phyloP scores from a whole-genome alignment of 306 rosid species.

The Corylus avellana region DNA sequence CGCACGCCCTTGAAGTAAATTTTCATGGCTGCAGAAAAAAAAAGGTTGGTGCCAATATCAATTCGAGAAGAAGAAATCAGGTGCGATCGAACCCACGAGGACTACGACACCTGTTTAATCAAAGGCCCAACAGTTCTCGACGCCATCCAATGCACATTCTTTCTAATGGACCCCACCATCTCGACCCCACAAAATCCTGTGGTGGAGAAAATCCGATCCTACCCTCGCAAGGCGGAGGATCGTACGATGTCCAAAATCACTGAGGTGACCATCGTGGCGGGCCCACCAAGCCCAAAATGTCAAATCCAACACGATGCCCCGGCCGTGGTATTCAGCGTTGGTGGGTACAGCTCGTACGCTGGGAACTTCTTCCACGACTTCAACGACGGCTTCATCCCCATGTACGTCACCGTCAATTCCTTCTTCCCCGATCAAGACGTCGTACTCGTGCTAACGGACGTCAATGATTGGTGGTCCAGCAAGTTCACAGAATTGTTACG shows the following conservation, averaged over 20 bases:
- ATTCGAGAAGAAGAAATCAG: conserved; percentile 1
- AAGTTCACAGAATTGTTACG: conserved; percentile 32
- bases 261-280: conserved; percentile 37
- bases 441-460: conserved; percentile 40
- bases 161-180: conserved; percentile 7
- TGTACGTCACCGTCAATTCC: conserved; percentile 38
- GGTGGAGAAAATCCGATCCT: conserved; percentile 40
- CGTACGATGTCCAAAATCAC: conserved; percentile 26
- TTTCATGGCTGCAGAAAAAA: no score
- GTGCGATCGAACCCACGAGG: conserved; percentile 39
- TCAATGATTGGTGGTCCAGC: conserved; percentile 49
- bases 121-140: conserved; percentile 37
- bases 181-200: conserved; percentile 10
- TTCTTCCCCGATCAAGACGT: conserved; percentile 8
- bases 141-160: conserved; percentile 44
- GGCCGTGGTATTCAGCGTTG: conserved; percentile 43
- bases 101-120: conserved; percentile 44
- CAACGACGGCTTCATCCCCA: conserved; percentile 48
- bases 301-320: conserved; percentile 32
- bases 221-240: conserved; percentile 39
- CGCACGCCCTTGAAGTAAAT: no score
- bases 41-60: no score
- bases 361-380: conserved; percentile 58
- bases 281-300: conserved; percentile 39
- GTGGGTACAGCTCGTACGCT: conserved; percentile 27